phyloP scores from a whole-genome alignment of 2,329 filamentous ascomycete genomes.

The Lachnellula subtilissima region DNA sequence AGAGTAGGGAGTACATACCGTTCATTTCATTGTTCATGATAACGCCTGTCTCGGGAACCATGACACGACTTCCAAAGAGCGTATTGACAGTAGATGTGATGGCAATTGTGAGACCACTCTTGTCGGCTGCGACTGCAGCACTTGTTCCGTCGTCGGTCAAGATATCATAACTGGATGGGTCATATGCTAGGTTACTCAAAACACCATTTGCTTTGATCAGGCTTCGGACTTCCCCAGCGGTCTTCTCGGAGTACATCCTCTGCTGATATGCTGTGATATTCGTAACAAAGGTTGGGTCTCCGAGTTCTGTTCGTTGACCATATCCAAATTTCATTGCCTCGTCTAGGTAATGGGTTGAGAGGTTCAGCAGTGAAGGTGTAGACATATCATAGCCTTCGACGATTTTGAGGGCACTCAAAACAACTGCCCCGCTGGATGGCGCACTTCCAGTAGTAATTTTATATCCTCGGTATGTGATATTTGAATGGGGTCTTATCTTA shows the following conservation, averaged over 20 bases:
- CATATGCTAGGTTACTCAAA: constrained; percentile 55
- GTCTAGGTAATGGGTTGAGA: constrained; percentile 61
- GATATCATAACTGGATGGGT: constrained; percentile 56
- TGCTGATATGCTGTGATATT: constrained; percentile 56
- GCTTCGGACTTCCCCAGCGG: constrained; percentile 47
- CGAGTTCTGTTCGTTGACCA: constrained; percentile 55
- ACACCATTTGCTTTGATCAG: constrained; percentile 56
- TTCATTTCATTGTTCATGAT: constrained; percentile 63
- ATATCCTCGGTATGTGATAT: constrained; percentile 64
- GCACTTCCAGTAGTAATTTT: constrained; percentile 65
- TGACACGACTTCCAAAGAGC: constrained; percentile 57
- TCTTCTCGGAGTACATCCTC: constrained; percentile 45
- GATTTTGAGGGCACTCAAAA: constrained; percentile 71
- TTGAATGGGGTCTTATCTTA: constrained; percentile 57
- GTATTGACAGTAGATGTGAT: constrained; percentile 65
- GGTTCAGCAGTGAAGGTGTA: constrained; percentile 46
- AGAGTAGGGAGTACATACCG: constrained; percentile 43
- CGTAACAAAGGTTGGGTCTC: constrained; percentile 56
- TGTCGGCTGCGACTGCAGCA: constrained; percentile 51
- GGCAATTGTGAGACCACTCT: constrained; percentile 55
- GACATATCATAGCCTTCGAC: constrained; percentile 68
- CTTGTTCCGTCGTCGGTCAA: constrained; percentile 47
- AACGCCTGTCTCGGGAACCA: constrained; percentile 62
- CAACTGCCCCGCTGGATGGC: constrained; percentile 74
- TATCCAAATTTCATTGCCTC: constrained; percentile 66